Conservation (phyloP, 495 filamentous ascomycete species). For the Penicillium bovifimosum region DNA sequence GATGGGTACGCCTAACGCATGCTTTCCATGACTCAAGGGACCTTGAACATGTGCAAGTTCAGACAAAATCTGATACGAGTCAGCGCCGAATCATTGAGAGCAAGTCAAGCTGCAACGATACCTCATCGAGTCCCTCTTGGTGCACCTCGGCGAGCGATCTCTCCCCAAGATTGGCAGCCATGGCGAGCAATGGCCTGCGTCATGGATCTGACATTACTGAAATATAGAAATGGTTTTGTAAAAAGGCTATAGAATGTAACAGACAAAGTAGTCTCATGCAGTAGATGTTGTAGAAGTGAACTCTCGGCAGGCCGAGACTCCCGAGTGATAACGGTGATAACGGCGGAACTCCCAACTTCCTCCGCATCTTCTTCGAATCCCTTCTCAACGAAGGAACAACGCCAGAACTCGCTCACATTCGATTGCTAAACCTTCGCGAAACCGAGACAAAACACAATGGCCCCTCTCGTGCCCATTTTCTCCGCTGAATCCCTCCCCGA, state of each 20-base stretch:
- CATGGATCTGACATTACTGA: constrained; percentile 17
- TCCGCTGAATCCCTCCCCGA: constrained; percentile 33
- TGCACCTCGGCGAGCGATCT: constrained; percentile 60
- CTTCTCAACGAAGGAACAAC: not conserved
- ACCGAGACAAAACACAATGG: constrained; percentile 22
- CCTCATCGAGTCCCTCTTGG: constrained; percentile 60
- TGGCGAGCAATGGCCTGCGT: constrained; percentile 9
- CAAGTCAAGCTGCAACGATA: constrained; percentile 29
- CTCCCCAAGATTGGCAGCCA: constrained; percentile 49
- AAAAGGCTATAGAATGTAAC: not conserved
- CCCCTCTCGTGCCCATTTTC: constrained; percentile 41
- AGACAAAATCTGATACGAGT: constrained; percentile 41
- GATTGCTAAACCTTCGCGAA: not conserved
- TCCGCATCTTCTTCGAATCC: not conserved
- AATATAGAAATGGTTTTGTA: not conserved
- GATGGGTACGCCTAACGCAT: constrained; percentile 37
- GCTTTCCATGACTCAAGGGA: not conserved
- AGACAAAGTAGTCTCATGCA: not conserved
- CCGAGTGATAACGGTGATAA: constrained; percentile 8
- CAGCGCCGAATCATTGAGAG: constrained; percentile 2
- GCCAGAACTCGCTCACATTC: not conserved
- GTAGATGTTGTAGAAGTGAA: not conserved
- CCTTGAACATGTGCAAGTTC: constrained; percentile 29
- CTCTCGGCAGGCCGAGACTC: not conserved
- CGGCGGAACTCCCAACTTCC: constrained; percentile 4